phyloP scores from a whole-genome alignment of 306 rosid genomes.

The Albizia julibrissin region DNA sequence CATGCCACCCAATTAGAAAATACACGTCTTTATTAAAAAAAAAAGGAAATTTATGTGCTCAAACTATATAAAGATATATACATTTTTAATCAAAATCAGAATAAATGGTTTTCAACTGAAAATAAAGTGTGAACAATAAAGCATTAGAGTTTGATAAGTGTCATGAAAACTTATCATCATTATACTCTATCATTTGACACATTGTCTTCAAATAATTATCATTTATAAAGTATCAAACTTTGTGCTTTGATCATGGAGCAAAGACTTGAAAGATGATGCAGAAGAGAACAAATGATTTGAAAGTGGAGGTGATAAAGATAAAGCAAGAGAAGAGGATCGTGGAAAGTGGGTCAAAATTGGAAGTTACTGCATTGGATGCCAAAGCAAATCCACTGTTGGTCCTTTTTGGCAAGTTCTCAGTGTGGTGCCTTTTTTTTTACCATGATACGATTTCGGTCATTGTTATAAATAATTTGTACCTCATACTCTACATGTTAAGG shows the following conservation, averaged over 20 bases:
- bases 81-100: neutral
- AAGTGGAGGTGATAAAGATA: neutral
- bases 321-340: neutral
- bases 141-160: neutral
- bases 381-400: conserved; percentile 5
- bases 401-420: neutral
- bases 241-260: neutral
- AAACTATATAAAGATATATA: too few relatives aligned
- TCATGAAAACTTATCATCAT: neutral
- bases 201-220: neutral
- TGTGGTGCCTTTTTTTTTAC: neutral
- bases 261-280: too few relatives aligned
- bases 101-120: neutral
- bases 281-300: neutral
- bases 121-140: neutral
- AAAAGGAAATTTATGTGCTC: too few relatives aligned
- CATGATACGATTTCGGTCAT: neutral
- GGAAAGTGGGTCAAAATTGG: conserved; percentile 1
- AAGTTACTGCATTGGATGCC: neutral
- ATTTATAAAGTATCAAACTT: neutral
- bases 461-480: too few relatives aligned
- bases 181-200: neutral
- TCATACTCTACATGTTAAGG: too few relatives aligned
- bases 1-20: too few relatives aligned
- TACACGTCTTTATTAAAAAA: too few relatives aligned